These are phyloP conservation scores for Fragilaria crotonensis DNA, from an alignment of 108 stramenopile genomes.

Conservation along the genomic window DNA sequence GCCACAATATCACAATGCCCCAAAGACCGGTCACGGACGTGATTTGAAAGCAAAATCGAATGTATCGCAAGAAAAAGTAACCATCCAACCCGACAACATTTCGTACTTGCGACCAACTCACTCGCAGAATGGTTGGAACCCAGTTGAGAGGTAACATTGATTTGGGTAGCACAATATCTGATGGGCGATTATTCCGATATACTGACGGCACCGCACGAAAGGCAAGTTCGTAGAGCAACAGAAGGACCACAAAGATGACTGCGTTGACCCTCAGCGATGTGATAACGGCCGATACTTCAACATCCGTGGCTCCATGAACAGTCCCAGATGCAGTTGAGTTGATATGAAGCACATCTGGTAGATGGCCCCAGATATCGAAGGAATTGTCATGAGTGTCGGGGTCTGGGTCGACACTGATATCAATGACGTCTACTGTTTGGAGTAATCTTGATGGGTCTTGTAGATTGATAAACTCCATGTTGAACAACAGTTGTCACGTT, in stretches of 20 bases:
- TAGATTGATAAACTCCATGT: no score
- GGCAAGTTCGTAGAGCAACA: slow-evolving; percentile 26
- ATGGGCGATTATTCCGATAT: slow-evolving; percentile 1
- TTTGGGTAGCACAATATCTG: slow-evolving; percentile 20
- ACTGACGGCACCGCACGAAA: slow-evolving; percentile 1
- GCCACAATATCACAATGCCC: slow-evolving; percentile 47
- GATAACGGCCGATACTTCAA: slow-evolving; percentile 29
- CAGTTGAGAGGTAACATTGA: slow-evolving; percentile 25
- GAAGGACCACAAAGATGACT: slow-evolving; percentile 25
- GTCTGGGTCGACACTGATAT: no score
- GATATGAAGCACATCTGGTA: no score
- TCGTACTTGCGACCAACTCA: slow-evolving; percentile 30
- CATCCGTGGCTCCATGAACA: no score
- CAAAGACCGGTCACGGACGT: slow-evolving; percentile 42
- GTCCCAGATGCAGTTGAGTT: no score
- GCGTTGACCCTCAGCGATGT: slow-evolving; percentile 25
- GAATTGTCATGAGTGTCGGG: no score
- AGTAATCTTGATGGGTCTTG: no score
- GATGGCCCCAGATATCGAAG: no score
- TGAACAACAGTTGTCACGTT: no score
- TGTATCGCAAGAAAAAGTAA: slow-evolving; percentile 60
- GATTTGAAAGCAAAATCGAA: slow-evolving; percentile 48
- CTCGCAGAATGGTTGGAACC: slow-evolving; percentile 19
- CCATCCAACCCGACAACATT: slow-evolving; percentile 48
- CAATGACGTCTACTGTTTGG: no score